phyloP scores from a whole-genome alignment of 805 yeast species.

The Metschnikowia anglica region DNA sequence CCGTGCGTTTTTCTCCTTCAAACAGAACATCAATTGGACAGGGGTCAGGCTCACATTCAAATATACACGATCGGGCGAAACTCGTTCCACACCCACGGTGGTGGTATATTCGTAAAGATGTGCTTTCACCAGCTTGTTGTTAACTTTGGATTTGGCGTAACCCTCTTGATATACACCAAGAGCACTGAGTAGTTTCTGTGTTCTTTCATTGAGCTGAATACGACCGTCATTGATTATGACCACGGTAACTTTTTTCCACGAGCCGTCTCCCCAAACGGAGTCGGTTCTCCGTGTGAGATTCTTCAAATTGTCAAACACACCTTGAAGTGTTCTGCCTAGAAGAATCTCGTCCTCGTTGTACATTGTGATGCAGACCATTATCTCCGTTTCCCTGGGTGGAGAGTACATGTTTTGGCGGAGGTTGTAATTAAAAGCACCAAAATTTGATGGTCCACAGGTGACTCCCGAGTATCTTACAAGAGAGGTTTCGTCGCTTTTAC shows the following conservation, averaged over 20 bases:
- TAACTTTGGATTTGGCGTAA: conserved; percentile 87
- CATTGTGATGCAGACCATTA: conserved; percentile 83
- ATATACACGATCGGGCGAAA: conserved; percentile 59
- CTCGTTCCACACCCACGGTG: conserved; percentile 76
- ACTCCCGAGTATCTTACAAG: conserved; percentile 93
- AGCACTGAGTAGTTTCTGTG: conserved; percentile 78
- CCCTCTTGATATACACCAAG: conserved; percentile 94
- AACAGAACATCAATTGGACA: conserved; percentile 82
- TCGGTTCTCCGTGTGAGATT: conserved; percentile 66
- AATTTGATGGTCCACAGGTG: conserved; percentile 84
- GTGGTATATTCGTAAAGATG: conserved; percentile 94
- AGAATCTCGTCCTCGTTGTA: conserved; percentile 85
- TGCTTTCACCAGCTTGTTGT: conserved; percentile 74
- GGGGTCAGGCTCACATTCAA: conserved; percentile 71
- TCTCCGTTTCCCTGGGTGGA: conserved; percentile 79
- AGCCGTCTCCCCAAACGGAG: conserved; percentile 86
- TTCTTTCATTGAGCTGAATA: conserved; percentile 71
- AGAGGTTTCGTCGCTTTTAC: conserved; percentile 54
- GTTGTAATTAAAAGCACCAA: conserved; percentile 61
- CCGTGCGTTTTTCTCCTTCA: conserved; percentile 84
- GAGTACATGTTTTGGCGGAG: conserved; percentile 78
- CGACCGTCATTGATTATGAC: conserved; percentile 92
- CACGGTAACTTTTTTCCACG: conserved; percentile 93
- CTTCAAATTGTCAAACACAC: conserved; percentile 79
- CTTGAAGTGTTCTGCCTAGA: conserved; percentile 82